These are phyloP conservation scores for Panaeolus cyanescens DNA, from an alignment of 768 basidiomycete species.

Conservation along the genomic window DNA sequence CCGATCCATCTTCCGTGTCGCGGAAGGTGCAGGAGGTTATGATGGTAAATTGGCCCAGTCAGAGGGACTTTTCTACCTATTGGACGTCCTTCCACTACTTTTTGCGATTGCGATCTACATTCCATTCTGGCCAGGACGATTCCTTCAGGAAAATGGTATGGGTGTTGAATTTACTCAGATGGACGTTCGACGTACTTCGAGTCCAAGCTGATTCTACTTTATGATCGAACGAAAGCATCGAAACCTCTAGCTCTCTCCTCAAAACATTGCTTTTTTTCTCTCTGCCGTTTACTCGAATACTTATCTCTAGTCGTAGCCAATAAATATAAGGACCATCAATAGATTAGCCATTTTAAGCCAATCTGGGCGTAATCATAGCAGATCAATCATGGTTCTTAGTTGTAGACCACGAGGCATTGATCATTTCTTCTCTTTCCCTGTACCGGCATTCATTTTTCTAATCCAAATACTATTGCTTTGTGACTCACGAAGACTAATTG, in stretches of 20 bases:
- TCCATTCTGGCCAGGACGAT: neutral
- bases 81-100: neutral
- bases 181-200: too few relatives aligned
- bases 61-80: neutral
- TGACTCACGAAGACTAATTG: neutral
- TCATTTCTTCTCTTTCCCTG: neutral
- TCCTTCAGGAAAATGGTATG: too few relatives aligned
- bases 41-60: neutral
- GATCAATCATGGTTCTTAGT: neutral
- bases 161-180: too few relatives aligned
- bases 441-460: neutral
- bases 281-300: too few relatives aligned
- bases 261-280: neutral
- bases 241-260: too few relatives aligned
- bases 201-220: too few relatives aligned
- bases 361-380: neutral
- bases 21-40: neutral
- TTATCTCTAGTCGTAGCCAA: neutral
- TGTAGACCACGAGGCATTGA: neutral
- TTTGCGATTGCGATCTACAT: neutral
- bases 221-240: neutral
- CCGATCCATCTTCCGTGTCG: neutral
- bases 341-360: constrained; percentile 1
- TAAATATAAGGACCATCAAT: neutral
- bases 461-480: neutral